Evolutionary conservation across 805 yeast genomes (phyloP), one percentile per base, ranked within the genome.

Genomic region (Ogataea pilisensis): DNA sequence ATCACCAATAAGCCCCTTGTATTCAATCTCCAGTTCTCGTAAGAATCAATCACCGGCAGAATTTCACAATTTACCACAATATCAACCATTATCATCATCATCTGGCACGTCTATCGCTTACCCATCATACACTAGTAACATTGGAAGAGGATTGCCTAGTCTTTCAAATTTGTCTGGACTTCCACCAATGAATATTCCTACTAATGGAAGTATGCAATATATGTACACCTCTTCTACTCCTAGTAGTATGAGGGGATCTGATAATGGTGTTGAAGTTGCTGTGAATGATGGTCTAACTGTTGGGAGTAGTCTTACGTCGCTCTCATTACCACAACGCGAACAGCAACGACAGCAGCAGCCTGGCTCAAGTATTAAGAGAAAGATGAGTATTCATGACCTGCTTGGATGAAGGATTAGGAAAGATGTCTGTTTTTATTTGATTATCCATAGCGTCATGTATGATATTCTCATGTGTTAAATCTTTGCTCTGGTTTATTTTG

Each of bases 301-400:
- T n/a, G n/a, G n/a, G n/a, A n/a, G n/a, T n/a, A n/a, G n/a, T n/a
- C n/a, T n/a, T n/a, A n/a, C n/a, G n/a, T n/a, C n/a, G n/a, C n/a
- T n/a, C n/a, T n/a, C n/a, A n/a, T n/a, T n/a, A n/a, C n/a, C n/a
- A n/a, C n/a, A n/a, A n/a, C n/a, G n/a, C n/a, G n/a, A n/a, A n/a
- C n/a, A n/a, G n/a, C n/a, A 12, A 28, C 11, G 12, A 30, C 19
- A 20, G 19, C 38, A 28, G n/a, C 18, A 25, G 8, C 17, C 20
- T n/a, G 22, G 16, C 14, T 34, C 37, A 17, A 26, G 49, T 21
- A 50, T 50, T 39, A 50, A 48, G 35, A 49, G 51, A 16, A 50
- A 45, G 38, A 53, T 53, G 57, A 53, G 57, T 31, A 53, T 53
- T 41, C 41, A 48, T 37, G 57, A 50, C 32, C 27, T 52, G 38